Conservation (phyloP, 768 basidiomycete species). For the Hericium coralloides region DNA sequence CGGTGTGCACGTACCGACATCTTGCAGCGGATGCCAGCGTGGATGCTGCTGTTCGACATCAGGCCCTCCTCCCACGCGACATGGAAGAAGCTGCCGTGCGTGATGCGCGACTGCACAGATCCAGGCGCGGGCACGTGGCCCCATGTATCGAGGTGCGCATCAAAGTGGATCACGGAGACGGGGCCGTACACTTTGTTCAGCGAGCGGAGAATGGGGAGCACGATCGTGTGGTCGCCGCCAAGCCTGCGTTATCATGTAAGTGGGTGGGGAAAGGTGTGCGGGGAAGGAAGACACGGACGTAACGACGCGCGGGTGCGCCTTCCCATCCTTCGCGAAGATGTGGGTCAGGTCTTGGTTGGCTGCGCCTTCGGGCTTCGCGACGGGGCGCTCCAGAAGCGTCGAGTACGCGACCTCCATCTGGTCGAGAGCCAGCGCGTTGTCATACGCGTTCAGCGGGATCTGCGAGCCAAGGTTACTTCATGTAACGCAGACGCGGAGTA, state of each 20-base stretch:
- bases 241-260: constrained; percentile 15
- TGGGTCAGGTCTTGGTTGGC: constrained; percentile 18
- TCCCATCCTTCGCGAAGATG: constrained; percentile 43
- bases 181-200: constrained; percentile 75
- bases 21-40: constrained; percentile 81
- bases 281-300: constrained; percentile 27
- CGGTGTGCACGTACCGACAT: constrained; percentile 33
- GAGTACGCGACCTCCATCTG: constrained; percentile 85
- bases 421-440: constrained; percentile 75
- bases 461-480: constrained; percentile 17
- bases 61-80: constrained; percentile 72
- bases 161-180: constrained; percentile 78
- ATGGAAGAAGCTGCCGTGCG: constrained; percentile 84
- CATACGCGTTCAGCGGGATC: constrained; percentile 74
- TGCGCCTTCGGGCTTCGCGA: constrained; percentile 17
- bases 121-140: constrained; percentile 22
- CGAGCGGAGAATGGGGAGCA: constrained; percentile 76
- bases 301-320: constrained; percentile 66
- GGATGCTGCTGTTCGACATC: constrained; percentile 64
- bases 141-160: constrained; percentile 71
- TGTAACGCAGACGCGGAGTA: background rate
- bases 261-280: background rate
- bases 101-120: constrained; percentile 57
- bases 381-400: constrained; percentile 55
- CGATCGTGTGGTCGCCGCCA: constrained; percentile 89